Evolutionary conservation across 176 grass and related monocot species (phyloP), one percentile per base, ranked within the genome.

Genomic region (Zoysia japonica): DNA sequence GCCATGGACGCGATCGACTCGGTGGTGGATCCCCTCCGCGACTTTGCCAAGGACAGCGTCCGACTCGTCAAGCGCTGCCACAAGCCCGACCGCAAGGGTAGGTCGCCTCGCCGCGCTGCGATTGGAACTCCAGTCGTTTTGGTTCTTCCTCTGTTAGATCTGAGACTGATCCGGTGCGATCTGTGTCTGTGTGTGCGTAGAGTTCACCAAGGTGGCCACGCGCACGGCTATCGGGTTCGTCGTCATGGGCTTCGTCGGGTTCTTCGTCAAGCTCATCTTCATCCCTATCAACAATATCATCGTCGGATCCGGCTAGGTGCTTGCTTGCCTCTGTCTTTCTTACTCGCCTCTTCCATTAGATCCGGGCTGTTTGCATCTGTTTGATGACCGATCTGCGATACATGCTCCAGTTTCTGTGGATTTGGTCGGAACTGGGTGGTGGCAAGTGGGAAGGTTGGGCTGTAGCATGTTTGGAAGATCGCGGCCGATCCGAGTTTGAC

Each of bases 11-110:
- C 94, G n/a, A 43, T 97, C 15, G 91, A 97, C 84, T 97, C 94
- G 7, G 89, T 94, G 1, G 89, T 97, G 14, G 94, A 97, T 78
- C 94, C 94, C 9, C 88, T 97, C 85, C 86, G 91, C 79, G 89
- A 93, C 71, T 97, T 97, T 87, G 87, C 91, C 49, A 97, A 95
- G 90, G 96, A 99, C 79, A 99, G 96, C 86, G 56, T 99, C 52
- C 96, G 96, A 71, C 96, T 99, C 65, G 96, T 99, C 71, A 99
- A 99, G 86, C 88, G 96, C 47, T 99, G 96, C 80, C 96, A 99
- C 90, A 99, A 95, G 77, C 94, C 94, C 20, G 94, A 97, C 88
- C 91, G 89, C 89, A 97, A 97, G 72, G 90, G 93, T 92, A 38
- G 68, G 84, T 14, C 14, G 13, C 7, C 5, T 5, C 37, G 3